A percentile compares a stretch with the other conserved stretches of the same genome.
Conservation (phyloP, 371 early-diverging fungal genomes). For the Mortierella sp. region DNA sequence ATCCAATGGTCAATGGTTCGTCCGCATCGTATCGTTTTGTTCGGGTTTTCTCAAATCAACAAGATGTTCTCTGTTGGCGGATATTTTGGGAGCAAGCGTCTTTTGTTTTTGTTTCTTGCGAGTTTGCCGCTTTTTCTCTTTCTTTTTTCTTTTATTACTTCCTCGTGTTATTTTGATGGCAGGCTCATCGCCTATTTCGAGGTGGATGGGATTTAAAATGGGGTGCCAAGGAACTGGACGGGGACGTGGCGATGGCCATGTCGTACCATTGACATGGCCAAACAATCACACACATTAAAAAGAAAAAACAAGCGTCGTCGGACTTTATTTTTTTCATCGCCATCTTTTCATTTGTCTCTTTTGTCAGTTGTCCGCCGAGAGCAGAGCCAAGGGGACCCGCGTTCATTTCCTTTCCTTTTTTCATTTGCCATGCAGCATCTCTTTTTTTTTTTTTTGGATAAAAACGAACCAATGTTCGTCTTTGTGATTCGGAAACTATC, state of each 20-base stretch:
- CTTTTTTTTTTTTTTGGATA: neutral
- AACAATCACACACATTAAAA: neutral
- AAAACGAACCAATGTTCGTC: neutral
- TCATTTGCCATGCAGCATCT: neutral
- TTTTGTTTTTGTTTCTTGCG: neutral
- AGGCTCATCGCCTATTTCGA: neutral
- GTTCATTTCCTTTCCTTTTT: neutral
- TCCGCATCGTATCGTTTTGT: neutral
- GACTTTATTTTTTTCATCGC: neutral
- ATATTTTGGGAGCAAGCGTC: neutral
- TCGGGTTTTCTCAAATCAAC: neutral
- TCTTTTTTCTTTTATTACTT: neutral
- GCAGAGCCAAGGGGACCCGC: neutral
- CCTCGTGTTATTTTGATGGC: slow-evolving; percentile 5
- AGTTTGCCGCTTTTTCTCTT: neutral
- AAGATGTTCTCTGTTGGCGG: no score
- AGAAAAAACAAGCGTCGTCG: neutral
- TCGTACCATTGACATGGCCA: neutral
- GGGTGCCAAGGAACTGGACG: neutral
- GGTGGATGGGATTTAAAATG: neutral
- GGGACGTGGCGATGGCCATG: neutral
- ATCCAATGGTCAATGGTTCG: neutral
- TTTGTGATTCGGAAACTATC: neutral
- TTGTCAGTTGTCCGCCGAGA: slow-evolving; percentile 2
- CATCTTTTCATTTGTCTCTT: neutral